Percentiles rank a stretch among this genome's conserved stretches.
Evolutionary conservation across 2,329 filamentous ascomycete species (phyloP).

Genomic region (Didymella sp.): DNA sequence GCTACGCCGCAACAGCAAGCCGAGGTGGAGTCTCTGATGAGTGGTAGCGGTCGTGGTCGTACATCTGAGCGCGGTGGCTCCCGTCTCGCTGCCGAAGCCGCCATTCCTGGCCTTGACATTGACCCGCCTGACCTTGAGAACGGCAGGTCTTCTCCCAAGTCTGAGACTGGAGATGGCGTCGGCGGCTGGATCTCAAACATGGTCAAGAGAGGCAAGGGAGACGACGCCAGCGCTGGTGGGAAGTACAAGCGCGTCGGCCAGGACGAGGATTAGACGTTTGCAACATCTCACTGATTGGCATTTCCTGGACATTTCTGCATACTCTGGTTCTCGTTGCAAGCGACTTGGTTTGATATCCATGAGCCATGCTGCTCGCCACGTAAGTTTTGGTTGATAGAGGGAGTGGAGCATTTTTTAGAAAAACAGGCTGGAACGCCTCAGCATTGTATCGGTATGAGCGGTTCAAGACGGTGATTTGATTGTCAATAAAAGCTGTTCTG

Average conservation of each 20-base stretch:
- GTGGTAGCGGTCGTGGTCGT: slow-evolving; percentile 62
- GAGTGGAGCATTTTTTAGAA: slow-evolving; percentile 36
- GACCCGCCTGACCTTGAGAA: slow-evolving; percentile 72
- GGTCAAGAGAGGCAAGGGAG: slow-evolving; percentile 61
- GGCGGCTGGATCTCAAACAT: slow-evolving; percentile 74
- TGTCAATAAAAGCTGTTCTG: slow-evolving; percentile 21
- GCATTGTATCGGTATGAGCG: slow-evolving; percentile 26
- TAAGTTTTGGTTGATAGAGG: slow-evolving; percentile 38
- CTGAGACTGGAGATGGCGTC: slow-evolving; percentile 60
- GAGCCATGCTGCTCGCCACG: slow-evolving; percentile 28
- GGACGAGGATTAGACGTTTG: slow-evolving; percentile 39
- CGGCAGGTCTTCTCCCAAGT: slow-evolving; percentile 52
- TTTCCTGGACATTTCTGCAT: slow-evolving; percentile 32
- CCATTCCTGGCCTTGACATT: slow-evolving; percentile 82
- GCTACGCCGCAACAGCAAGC: slow-evolving; percentile 78
- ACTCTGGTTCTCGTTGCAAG: slow-evolving; percentile 24
- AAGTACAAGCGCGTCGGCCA: slow-evolving; percentile 57
- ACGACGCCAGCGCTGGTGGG: slow-evolving; percentile 52
- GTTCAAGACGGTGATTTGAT: slow-evolving; percentile 5
- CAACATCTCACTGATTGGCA: slow-evolving; percentile 22
- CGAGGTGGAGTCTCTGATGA: slow-evolving; percentile 83
- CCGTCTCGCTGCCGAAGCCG: slow-evolving; percentile 62
- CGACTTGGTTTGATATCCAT: slow-evolving; percentile 37
- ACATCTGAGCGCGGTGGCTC: slow-evolving; percentile 23
- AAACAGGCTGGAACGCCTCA: slow-evolving; percentile 14